Percentiles rank a stretch among this genome's conserved stretches.
Evolutionary conservation across 176 grass and related monocot genomes (phyloP).

Genomic region (Cocos nucifera): DNA sequence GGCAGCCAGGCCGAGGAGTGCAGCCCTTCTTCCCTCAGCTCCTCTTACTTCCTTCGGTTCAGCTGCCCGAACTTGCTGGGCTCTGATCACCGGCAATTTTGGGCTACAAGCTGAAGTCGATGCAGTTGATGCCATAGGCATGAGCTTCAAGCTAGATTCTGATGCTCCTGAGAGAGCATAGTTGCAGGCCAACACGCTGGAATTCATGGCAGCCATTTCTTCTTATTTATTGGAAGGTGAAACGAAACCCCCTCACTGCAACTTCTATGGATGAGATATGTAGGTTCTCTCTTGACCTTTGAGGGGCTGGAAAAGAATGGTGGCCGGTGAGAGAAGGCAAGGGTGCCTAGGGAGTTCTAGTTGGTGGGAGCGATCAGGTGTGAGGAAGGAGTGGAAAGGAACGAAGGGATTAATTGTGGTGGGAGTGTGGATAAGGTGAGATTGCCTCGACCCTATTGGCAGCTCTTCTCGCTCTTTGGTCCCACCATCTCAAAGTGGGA

Average conservation of each 20-base stretch:
- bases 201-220: slow-evolving; percentile 58
- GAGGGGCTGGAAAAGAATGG: neutral
- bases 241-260: no score
- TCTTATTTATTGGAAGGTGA: neutral
- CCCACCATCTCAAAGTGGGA: slow-evolving; percentile 23
- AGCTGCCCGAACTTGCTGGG: slow-evolving; percentile 10
- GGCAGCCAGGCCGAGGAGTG: slow-evolving; percentile 67
- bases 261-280: no score
- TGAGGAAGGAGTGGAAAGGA: slow-evolving; percentile 10
- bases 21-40: slow-evolving; percentile 43
- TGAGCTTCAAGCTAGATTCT: slow-evolving; percentile 19
- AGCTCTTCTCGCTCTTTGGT: neutral
- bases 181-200: slow-evolving; percentile 59
- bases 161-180: slow-evolving; percentile 7
- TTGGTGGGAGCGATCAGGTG: slow-evolving; percentile 6
- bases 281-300: no score
- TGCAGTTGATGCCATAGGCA: slow-evolving; percentile 6
- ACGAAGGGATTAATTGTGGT: slow-evolving; percentile 29
- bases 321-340: slow-evolving; percentile 9
- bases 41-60: neutral
- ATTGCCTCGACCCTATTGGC: slow-evolving; percentile 53
- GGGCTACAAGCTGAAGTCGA: slow-evolving; percentile 2
- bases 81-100: slow-evolving; percentile 23
- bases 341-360: neutral
- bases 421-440: slow-evolving; percentile 95